Evolutionary conservation across 2,329 filamentous ascomycete species (phyloP).

Genomic region (Peltaster fructicola): DNA sequence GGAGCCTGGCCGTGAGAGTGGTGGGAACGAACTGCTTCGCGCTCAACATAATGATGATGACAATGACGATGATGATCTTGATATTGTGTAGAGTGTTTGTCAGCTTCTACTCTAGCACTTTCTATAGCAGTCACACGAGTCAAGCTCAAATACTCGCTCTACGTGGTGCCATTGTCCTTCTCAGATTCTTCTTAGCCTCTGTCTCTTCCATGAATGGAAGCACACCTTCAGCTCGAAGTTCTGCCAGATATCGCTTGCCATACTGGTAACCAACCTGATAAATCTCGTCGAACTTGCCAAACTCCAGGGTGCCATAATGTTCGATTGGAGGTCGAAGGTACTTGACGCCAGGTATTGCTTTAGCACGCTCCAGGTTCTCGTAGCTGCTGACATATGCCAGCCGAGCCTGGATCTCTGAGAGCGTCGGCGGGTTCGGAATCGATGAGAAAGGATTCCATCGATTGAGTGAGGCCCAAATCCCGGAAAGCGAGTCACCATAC

Average conservation of each 20-base stretch:
- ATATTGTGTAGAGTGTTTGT: conserved; percentile 24
- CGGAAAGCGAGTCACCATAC: conserved; percentile 87
- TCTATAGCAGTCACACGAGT: background rate
- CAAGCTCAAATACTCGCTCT: conserved; percentile 29
- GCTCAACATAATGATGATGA: conserved; percentile 19
- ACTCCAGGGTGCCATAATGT: conserved; percentile 82
- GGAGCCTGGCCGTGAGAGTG: conserved; percentile 31
- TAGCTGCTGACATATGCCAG: conserved; percentile 90
- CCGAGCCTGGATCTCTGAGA: conserved; percentile 88
- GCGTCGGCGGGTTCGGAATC: conserved; percentile 77
- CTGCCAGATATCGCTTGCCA: conserved; percentile 61
- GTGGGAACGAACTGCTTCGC: conserved; percentile 19
- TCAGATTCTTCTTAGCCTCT: conserved; percentile 32
- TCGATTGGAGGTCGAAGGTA: conserved; percentile 97
- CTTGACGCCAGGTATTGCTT: conserved; percentile 73
- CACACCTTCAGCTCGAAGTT: conserved; percentile 60
- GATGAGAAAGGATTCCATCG: conserved; percentile 91
- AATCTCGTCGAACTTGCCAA: conserved; percentile 95
- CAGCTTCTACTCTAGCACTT: background rate
- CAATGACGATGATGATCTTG: conserved; percentile 30
- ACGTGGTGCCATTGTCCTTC: conserved; percentile 34
- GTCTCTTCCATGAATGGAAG: conserved; percentile 40
- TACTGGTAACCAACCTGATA: conserved; percentile 77
- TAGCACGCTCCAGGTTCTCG: conserved; percentile 84
- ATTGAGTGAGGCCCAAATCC: conserved; percentile 87